Conservation (phyloP, 495 filamentous ascomycete genomes). For the Platismatia glauca region DNA sequence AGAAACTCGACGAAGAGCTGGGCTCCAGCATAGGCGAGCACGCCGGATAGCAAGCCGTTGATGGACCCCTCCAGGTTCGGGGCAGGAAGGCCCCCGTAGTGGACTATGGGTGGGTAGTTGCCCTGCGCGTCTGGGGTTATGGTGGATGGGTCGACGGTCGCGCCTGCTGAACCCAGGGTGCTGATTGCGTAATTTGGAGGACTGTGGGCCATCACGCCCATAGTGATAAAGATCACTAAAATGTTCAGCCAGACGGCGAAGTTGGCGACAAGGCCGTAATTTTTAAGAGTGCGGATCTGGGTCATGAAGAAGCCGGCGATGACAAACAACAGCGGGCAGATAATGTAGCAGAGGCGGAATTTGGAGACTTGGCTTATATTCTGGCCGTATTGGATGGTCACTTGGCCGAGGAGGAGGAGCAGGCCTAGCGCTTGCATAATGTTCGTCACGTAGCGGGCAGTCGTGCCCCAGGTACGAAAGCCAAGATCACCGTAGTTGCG, state of each 20-base stretch:
- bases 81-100: slow-evolving; percentile 29
- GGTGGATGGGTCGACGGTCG: slow-evolving; percentile 24
- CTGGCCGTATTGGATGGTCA: slow-evolving; percentile 47
- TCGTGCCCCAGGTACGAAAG: slow-evolving; percentile 44
- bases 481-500: slow-evolving; percentile 51
- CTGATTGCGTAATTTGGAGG: slow-evolving; percentile 37
- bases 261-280: slow-evolving; percentile 50
- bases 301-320: slow-evolving; percentile 32
- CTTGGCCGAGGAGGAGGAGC: slow-evolving; percentile 43
- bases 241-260: slow-evolving; percentile 48
- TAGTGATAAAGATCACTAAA: slow-evolving; percentile 38
- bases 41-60: slow-evolving; percentile 51
- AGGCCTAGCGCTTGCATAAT: slow-evolving; percentile 43
- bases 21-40: slow-evolving; percentile 51
- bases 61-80: slow-evolving; percentile 29
- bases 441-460: slow-evolving; percentile 47
- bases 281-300: slow-evolving; percentile 42
- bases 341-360: slow-evolving; percentile 32
- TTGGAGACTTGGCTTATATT: slow-evolving; percentile 48
- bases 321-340: slow-evolving; percentile 34
- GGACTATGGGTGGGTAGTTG: slow-evolving; percentile 28
- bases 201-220: slow-evolving; percentile 43
- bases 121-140: slow-evolving; percentile 27
- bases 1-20: slow-evolving; percentile 57
- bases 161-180: slow-evolving; percentile 33